Conservation (phyloP, 148 eudicot species). For the Diospyros kaki region DNA sequence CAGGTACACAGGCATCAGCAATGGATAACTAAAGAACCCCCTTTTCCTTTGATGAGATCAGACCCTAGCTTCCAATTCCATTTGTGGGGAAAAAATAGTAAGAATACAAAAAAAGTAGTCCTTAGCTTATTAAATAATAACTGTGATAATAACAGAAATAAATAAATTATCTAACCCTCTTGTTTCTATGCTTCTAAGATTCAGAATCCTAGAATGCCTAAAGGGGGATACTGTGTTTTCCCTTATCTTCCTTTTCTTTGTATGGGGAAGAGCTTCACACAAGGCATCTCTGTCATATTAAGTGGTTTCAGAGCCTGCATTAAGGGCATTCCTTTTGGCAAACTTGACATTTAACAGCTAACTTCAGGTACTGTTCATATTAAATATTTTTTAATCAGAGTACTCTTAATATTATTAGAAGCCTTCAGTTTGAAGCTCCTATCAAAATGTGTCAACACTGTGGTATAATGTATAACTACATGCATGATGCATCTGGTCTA, state of each 20-base stretch:
- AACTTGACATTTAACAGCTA: neutral
- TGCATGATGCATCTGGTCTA: neutral
- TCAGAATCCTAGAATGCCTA: neutral
- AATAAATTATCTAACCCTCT: neutral
- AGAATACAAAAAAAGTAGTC: too few species aligned
- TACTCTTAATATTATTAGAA: neutral
- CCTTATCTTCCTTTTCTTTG: neutral
- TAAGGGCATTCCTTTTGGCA: neutral
- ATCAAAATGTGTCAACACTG: neutral
- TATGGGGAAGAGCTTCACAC: neutral
- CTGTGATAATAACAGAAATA: neutral
- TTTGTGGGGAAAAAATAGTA: too few species aligned
- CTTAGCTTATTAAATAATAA: too few species aligned
- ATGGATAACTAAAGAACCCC: neutral
- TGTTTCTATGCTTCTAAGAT: neutral
- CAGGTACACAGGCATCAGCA: neutral
- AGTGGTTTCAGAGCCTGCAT: constrained; percentile 3
- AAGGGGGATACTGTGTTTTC: neutral
- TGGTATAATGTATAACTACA: neutral
- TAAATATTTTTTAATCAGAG: neutral
- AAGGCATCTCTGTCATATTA: neutral
- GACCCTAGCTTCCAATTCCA: too few species aligned
- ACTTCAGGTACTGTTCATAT: neutral
- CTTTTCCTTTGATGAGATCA: neutral
- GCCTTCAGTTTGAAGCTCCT: neutral